A percentile compares a stretch with the other conserved stretches of the same genome.
Conservation (phyloP, 306 rosid genomes). For the Psophocarpus tetragonolobus region DNA sequence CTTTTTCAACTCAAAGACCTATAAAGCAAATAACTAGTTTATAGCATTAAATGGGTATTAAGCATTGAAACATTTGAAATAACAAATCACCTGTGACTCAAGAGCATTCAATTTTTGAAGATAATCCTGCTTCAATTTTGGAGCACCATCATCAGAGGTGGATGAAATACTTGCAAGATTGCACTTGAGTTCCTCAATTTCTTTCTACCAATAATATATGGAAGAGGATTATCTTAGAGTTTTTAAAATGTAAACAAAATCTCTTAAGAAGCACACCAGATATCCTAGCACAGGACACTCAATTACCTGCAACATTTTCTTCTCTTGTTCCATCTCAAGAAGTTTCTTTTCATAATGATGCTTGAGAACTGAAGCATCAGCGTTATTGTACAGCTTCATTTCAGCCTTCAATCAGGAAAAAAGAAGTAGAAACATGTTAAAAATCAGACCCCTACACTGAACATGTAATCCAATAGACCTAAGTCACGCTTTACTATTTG, state of each 20-base stretch:
- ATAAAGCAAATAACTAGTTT: conserved; percentile 43
- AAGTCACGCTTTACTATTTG: neutral
- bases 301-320: conserved; percentile 82
- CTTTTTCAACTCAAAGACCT: conserved; percentile 87
- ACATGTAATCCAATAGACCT: neutral
- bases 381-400: conserved; percentile 72
- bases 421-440: conserved; percentile 6
- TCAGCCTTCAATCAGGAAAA: conserved; percentile 68
- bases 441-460: conserved; percentile 11
- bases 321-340: conserved; percentile 76
- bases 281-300: conserved; percentile 25
- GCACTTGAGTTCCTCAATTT: conserved; percentile 70
- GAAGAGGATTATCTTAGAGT: conserved; percentile 1
- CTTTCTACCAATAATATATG: conserved; percentile 56
- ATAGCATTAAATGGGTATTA: conserved; percentile 7
- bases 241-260: neutral
- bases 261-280: neutral
- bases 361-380: conserved; percentile 67
- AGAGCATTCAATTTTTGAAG: conserved; percentile 87
- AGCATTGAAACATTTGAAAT: conserved; percentile 10
- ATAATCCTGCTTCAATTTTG: conserved; percentile 82
- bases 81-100: conserved; percentile 71
- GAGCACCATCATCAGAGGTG: conserved; percentile 81
- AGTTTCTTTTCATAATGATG: conserved; percentile 84
- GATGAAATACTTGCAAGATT: conserved; percentile 75